A percentile compares a stretch with the other conserved stretches of the same genome.
These are phyloP conservation scores for Aspergillus mulundensis DNA, from an alignment of 495 filamentous ascomycete genomes.

Conservation along the genomic window DNA sequence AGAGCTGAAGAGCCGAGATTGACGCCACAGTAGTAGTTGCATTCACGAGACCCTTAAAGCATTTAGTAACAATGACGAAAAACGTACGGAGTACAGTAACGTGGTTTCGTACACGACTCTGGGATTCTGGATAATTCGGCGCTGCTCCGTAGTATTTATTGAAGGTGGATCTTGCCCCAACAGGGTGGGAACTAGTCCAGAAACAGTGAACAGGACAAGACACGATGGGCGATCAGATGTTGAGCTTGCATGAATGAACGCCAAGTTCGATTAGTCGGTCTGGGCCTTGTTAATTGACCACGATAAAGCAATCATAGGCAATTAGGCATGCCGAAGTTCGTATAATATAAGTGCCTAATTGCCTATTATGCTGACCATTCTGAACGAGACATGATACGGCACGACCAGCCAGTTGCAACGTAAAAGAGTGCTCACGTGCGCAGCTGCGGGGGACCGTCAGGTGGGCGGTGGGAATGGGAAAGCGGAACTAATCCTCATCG, in stretches of 20 bases:
- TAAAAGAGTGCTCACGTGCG: neutral
- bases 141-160: neutral
- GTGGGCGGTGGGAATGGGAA: slow-evolving; percentile 13
- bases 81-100: neutral
- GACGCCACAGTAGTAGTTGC: slow-evolving; percentile 18
- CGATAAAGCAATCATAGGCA: neutral
- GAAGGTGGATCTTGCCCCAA: slow-evolving; percentile 21
- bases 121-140: neutral
- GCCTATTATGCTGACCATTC: too few species aligned
- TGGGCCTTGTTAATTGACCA: neutral
- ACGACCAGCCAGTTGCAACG: neutral
- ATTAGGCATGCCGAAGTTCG: too few species aligned
- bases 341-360: too few species aligned
- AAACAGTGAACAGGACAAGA: neutral
- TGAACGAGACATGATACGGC: too few species aligned
- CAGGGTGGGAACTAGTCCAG: slow-evolving; percentile 2
- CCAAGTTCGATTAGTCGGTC: slow-evolving; percentile 2
- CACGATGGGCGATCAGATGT: slow-evolving; percentile 4
- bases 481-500: neutral
- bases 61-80: slow-evolving; percentile 1
- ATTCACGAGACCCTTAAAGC: slow-evolving; percentile 16
- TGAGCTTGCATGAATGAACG: neutral
- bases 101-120: neutral
- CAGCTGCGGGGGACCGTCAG: slow-evolving; percentile 10
- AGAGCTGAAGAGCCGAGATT: slow-evolving; percentile 8